phyloP scores from a whole-genome alignment of 345 rosid species.

The Geranium rotundifolium region DNA sequence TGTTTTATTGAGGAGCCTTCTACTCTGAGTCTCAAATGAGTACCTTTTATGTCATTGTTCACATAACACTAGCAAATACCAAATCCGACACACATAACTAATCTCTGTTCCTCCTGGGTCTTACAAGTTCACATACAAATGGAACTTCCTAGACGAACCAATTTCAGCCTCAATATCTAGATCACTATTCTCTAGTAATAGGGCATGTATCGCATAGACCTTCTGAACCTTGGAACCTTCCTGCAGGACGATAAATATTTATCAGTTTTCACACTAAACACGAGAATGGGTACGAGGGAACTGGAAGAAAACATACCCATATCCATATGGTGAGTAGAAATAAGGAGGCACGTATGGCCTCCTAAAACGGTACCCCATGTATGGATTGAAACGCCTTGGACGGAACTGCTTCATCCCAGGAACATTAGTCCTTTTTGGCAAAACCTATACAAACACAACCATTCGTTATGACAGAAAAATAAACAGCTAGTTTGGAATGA shows the following conservation, averaged over 20 bases:
- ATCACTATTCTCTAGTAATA: conserved; percentile 27
- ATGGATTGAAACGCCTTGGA: conserved; percentile 40
- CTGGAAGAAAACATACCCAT: conserved; percentile 31
- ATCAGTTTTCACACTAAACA: conserved; percentile 1
- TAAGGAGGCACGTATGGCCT: conserved; percentile 39
- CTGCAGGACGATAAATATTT: conserved; percentile 20
- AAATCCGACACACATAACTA: not conserved
- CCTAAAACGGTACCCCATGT: conserved; percentile 26
- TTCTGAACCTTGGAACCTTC: conserved; percentile 48
- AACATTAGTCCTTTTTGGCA: conserved; percentile 51
- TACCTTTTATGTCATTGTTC: not conserved
- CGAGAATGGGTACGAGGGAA: not conserved
- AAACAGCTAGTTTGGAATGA: not conserved
- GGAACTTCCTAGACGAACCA: not conserved
- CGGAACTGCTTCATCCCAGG: conserved; percentile 77
- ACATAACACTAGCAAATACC: not conserved
- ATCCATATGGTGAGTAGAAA: conserved; percentile 46
- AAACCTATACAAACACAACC: conserved; percentile 24
- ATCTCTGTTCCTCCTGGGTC: not conserved
- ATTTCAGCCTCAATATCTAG: not conserved
- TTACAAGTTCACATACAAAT: not conserved
- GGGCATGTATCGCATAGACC: conserved; percentile 61
- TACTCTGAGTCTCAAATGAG: too few relatives aligned
- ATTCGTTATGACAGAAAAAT: not conserved
- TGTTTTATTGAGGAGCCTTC: too few relatives aligned